Conservation (phyloP, 805 yeast species). For the Wickerhamiella nectarea region DNA sequence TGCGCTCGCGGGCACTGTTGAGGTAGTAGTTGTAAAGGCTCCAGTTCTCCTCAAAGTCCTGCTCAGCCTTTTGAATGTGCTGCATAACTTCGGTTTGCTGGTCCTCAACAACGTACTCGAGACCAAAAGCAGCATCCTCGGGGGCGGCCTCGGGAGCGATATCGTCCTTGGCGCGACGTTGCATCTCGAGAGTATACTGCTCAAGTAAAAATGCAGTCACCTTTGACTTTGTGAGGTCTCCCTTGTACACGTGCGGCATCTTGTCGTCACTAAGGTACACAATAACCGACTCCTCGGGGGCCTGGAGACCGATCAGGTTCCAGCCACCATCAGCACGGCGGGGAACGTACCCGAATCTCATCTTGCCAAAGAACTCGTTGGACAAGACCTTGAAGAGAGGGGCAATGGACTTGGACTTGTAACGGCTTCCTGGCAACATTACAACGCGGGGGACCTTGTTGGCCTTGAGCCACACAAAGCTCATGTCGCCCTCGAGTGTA, state of each 20-base stretch:
- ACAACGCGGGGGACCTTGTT: constrained; percentile 20
- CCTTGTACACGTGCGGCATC: constrained; percentile 20
- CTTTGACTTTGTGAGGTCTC: constrained; percentile 20
- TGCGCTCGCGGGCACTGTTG: constrained; percentile 13
- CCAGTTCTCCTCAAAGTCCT: constrained; percentile 10
- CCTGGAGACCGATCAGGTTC: constrained; percentile 18
- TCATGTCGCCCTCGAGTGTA: constrained; percentile 15
- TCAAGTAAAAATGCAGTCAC: constrained; percentile 20
- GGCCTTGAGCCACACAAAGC: constrained; percentile 20
- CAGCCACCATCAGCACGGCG: constrained; percentile 20
- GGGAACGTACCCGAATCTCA: constrained; percentile 22
- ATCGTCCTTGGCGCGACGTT: constrained; percentile 12
- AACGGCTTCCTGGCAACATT: constrained; percentile 21
- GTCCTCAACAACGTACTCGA: constrained; percentile 19
- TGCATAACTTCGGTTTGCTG: constrained; percentile 16
- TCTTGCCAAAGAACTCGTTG: constrained; percentile 21
- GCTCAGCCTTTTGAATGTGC: constrained; percentile 12
- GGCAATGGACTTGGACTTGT: constrained; percentile 20
- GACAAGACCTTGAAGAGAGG: constrained; percentile 24
- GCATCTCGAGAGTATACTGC: constrained; percentile 19
- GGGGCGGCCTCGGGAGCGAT: constrained; percentile 4
- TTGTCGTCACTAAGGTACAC: constrained; percentile 20
- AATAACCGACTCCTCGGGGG: constrained; percentile 19
- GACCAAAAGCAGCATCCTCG: constrained; percentile 17
- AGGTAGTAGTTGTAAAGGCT: constrained; percentile 7